These are phyloP conservation scores for Trichoderma sp. DNA, from an alignment of 2,329 filamentous ascomycete species.

Conservation along the genomic window DNA sequence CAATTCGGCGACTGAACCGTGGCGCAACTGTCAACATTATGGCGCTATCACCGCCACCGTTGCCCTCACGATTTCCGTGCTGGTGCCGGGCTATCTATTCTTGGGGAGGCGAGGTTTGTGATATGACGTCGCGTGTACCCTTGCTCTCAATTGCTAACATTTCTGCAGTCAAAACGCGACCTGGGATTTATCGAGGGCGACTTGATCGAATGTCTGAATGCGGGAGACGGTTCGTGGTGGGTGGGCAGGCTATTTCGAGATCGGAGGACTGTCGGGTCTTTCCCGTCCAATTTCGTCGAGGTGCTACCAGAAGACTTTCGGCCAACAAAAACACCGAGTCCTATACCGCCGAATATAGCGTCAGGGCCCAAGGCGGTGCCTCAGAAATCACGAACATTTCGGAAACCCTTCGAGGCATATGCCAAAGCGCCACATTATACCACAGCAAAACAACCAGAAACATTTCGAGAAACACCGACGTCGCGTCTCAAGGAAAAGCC, in stretches of 20 bases:
- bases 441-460: conserved; percentile 58
- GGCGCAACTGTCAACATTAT: conserved; percentile 36
- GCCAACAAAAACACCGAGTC: conserved; percentile 63
- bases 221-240: conserved; percentile 98
- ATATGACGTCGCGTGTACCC: not conserved
- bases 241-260: conserved; percentile 88
- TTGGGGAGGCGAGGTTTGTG: conserved; percentile 76
- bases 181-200: conserved; percentile 97
- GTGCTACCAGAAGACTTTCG: conserved; percentile 82
- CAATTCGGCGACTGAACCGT: conserved; percentile 3
- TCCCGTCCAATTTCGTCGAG: conserved; percentile 96
- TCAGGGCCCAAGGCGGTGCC: conserved; percentile 54
- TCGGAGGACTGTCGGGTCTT: conserved; percentile 84
- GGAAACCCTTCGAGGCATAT: conserved; percentile 66
- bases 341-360: conserved; percentile 55
- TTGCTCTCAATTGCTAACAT: conserved; percentile 24
- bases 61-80: conserved; percentile 81
- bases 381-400: conserved; percentile 61
- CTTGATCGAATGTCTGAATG: conserved; percentile 96
- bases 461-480: conserved; percentile 48
- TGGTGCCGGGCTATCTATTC: conserved; percentile 91
- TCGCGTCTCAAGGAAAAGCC: conserved; percentile 34
- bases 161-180: conserved; percentile 74
- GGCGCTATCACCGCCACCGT: conserved; percentile 54
- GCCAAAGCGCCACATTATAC: conserved; percentile 65